Percentiles rank a stretch among this genome's conserved stretches.
Conservation (phyloP, 2,329 filamentous ascomycete genomes). For the Fusarium oligoseptatum region DNA sequence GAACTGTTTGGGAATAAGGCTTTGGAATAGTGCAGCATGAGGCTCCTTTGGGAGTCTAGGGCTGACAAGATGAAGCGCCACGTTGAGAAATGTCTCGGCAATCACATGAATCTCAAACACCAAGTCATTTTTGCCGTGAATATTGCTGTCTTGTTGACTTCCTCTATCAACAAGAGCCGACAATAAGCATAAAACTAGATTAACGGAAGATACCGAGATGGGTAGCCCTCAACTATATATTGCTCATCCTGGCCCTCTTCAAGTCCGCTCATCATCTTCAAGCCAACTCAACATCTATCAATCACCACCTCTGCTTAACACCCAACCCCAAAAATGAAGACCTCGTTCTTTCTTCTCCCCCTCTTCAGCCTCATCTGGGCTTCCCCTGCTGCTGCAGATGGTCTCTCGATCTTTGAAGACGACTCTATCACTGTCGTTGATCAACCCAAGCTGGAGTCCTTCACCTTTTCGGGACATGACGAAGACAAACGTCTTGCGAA, state of each 20-base stretch:
- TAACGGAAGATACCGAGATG: background rate
- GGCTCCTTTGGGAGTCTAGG: background rate
- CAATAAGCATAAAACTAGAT: background rate
- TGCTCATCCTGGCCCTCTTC: background rate
- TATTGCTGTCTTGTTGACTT: background rate
- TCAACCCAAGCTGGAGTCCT: constrained; percentile 3
- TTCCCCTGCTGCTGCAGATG: background rate
- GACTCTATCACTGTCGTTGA: background rate
- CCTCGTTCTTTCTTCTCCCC: background rate
- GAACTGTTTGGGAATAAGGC: background rate
- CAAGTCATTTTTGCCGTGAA: background rate
- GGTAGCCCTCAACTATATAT: background rate
- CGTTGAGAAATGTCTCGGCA: background rate
- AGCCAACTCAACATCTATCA: background rate
- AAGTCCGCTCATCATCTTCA: background rate
- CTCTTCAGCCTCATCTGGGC: constrained; percentile 1
- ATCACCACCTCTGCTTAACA: background rate
- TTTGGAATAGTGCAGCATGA: background rate
- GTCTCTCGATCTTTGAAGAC: constrained; percentile 8
- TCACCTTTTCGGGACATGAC: background rate
- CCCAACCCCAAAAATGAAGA: background rate
- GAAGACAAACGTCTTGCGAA: constrained; percentile 7
- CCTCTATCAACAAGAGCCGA: background rate
- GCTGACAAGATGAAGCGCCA: background rate
- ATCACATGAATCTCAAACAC: background rate